Conservation (phyloP, 2,329 filamentous ascomycete species). For the Ophiostoma sp. region DNA sequence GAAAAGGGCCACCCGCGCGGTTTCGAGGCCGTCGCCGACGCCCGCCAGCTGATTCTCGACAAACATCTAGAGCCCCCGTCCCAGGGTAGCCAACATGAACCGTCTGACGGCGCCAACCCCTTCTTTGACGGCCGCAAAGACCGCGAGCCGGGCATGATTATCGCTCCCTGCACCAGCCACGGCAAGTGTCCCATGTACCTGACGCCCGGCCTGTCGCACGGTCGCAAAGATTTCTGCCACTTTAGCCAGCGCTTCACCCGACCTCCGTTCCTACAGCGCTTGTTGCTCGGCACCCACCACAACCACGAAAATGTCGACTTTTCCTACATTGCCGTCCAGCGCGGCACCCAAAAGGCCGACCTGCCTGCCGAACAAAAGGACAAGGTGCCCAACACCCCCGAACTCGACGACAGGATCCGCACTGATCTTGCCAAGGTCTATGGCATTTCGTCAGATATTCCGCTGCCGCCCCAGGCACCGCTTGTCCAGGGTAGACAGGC, state of each 20-base stretch:
- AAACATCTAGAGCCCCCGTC: constrained; percentile 68
- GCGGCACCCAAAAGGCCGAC: constrained; percentile 50
- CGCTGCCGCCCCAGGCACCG: constrained; percentile 14
- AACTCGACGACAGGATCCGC: constrained; percentile 39
- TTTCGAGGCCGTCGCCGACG: constrained; percentile 87
- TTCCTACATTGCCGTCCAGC: constrained; percentile 82
- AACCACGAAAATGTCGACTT: constrained; percentile 92
- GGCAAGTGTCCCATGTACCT: constrained; percentile 84
- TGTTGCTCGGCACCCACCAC: constrained; percentile 66
- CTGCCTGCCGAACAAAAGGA: no score
- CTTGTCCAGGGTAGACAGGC: constrained; percentile 54
- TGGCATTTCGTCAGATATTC: background rate
- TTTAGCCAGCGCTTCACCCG: constrained; percentile 88
- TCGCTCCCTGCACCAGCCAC: constrained; percentile 87
- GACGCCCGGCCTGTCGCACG: constrained; percentile 64
- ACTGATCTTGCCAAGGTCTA: constrained; percentile 16
- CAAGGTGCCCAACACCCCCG: background rate
- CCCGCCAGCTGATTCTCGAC: constrained; percentile 74
- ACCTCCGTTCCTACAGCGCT: constrained; percentile 75
- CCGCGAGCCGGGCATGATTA: constrained; percentile 62
- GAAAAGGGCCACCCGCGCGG: constrained; percentile 91
- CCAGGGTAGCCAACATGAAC: no score
- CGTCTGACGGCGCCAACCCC: background rate
- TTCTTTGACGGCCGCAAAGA: constrained; percentile 29
- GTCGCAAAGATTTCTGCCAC: constrained; percentile 86